These are phyloP conservation scores for Pyrenophora tritici-repentis DNA, from an alignment of 2,329 filamentous ascomycete genomes.

Conservation along the genomic window DNA sequence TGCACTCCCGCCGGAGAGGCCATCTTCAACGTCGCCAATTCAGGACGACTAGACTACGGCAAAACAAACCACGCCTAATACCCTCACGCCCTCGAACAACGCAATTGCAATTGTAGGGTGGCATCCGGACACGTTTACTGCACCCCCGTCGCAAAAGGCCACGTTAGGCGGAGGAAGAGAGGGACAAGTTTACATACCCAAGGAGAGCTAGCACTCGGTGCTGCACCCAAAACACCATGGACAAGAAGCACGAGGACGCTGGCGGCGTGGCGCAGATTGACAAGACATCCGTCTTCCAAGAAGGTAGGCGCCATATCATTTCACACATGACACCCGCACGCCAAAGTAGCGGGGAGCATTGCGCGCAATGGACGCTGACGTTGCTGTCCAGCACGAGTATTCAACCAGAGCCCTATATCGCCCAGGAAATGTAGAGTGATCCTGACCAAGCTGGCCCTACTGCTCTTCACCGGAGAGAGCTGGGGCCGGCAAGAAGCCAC, in stretches of 20 bases:
- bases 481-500: constrained; percentile 98
- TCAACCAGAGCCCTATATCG: constrained; percentile 96
- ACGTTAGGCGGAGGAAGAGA: constrained; percentile 44
- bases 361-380: constrained; percentile 26
- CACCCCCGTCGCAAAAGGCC: constrained; percentile 33
- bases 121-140: constrained; percentile 13
- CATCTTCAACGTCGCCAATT: constrained; percentile 46
- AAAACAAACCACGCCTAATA: constrained; percentile 4
- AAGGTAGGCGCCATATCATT: constrained; percentile 66
- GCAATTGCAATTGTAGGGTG: constrained; percentile 14
- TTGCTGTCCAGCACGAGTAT: constrained; percentile 75
- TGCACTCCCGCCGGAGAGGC: constrained; percentile 35
- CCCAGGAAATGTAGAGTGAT: constrained; percentile 92
- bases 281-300: constrained; percentile 96
- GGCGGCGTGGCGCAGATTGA: constrained; percentile 97
- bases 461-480: constrained; percentile 94
- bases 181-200: constrained; percentile 29
- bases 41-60: constrained; percentile 22
- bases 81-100: constrained; percentile 1
- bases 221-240: constrained; percentile 36
- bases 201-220: constrained; percentile 32
- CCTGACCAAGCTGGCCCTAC: constrained; percentile 93
- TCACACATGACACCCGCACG: constrained; percentile 8
- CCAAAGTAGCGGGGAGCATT: constrained; percentile 2
- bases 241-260: constrained; percentile 99